These are phyloP conservation scores for Mytilinidion resinicola DNA, from an alignment of 495 filamentous ascomycete species.

Conservation along the genomic window DNA sequence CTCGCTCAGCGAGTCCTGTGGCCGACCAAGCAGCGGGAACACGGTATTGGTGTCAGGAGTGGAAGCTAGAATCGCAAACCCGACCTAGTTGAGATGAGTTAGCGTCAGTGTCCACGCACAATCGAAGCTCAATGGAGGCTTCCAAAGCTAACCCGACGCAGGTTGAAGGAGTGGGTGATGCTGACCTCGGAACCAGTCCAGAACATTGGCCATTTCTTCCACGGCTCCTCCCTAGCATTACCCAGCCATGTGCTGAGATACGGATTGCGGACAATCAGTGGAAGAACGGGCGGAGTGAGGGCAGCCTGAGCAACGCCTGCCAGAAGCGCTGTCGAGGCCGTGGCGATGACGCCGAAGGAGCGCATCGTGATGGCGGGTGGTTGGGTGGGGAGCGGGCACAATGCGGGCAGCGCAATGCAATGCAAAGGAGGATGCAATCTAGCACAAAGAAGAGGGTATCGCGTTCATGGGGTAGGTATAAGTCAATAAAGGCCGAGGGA, in stretches of 20 bases:
- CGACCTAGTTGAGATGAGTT: constrained; percentile 46
- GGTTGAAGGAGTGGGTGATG: constrained; percentile 5
- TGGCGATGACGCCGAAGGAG: constrained; percentile 4
- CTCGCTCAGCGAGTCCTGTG: constrained; percentile 66
- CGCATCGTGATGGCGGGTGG: constrained; percentile 21
- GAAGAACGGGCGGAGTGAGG: constrained; percentile 72
- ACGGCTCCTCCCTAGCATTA: constrained; percentile 73
- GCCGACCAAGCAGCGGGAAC: constrained; percentile 82
- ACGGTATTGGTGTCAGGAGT: constrained; percentile 62
- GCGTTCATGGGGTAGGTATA: constrained; percentile 2
- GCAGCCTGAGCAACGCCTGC: constrained; percentile 30
- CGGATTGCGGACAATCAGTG: constrained; percentile 82
- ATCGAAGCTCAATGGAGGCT: constrained; percentile 16
- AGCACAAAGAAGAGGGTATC: background rate
- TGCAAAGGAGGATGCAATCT: background rate
- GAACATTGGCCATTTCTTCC: constrained; percentile 92
- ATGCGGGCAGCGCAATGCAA: background rate
- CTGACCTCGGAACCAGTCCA: constrained; percentile 71
- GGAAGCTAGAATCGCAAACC: constrained; percentile 73
- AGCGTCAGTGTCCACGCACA: constrained; percentile 3
- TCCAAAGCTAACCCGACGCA: background rate
- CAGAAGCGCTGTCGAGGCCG: constrained; percentile 25
- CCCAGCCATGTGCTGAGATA: constrained; percentile 86
- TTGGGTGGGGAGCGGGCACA: background rate
- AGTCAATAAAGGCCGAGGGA: constrained; percentile 1